phyloP scores from a whole-genome alignment of 1,284 basidiomycete genomes.

The Fomitopsis pinicola region DNA sequence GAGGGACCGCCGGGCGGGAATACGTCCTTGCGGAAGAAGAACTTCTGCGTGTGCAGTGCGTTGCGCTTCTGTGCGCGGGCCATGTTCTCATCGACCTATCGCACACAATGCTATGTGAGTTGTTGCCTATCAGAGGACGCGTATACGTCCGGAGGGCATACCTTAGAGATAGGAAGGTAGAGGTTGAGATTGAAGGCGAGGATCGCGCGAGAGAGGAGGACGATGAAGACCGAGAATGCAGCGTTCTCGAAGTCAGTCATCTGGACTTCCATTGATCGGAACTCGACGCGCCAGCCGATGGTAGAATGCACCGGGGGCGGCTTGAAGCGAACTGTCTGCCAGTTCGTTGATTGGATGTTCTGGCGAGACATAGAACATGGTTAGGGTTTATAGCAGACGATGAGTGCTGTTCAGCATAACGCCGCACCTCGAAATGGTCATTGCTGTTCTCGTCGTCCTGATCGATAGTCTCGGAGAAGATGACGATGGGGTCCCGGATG shows the following conservation, averaged over 20 bases:
- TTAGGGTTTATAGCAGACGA: neutral
- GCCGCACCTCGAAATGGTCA: conserved; percentile 90
- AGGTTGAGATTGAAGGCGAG: conserved; percentile 90
- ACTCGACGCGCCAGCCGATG: conserved; percentile 99
- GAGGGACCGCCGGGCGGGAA: conserved; percentile 52
- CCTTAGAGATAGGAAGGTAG: conserved; percentile 96
- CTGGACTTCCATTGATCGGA: conserved; percentile 98
- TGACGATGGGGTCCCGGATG: conserved; percentile 95
- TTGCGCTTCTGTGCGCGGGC: conserved; percentile 81
- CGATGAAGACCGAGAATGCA: conserved; percentile 92
- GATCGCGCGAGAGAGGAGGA: conserved; percentile 92
- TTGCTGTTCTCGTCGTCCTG: conserved; percentile 86
- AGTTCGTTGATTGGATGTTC: conserved; percentile 99
- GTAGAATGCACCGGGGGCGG: conserved; percentile 89
- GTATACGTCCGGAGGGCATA: conserved; percentile 23
- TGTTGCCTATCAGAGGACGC: neutral
- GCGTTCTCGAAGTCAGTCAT: conserved; percentile 99
- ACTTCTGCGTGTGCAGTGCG: conserved; percentile 71
- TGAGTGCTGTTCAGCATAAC: neutral
- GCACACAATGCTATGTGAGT: neutral
- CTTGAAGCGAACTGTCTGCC: conserved; percentile 99
- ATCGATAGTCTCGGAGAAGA: conserved; percentile 92
- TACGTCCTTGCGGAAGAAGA: conserved; percentile 89
- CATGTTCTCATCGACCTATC: conserved; percentile 97
- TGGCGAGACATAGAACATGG: conserved; percentile 25